Base-by-base conservation (phyloP, 129 eudicot species). In the Flaveria bidentis region DNA sequence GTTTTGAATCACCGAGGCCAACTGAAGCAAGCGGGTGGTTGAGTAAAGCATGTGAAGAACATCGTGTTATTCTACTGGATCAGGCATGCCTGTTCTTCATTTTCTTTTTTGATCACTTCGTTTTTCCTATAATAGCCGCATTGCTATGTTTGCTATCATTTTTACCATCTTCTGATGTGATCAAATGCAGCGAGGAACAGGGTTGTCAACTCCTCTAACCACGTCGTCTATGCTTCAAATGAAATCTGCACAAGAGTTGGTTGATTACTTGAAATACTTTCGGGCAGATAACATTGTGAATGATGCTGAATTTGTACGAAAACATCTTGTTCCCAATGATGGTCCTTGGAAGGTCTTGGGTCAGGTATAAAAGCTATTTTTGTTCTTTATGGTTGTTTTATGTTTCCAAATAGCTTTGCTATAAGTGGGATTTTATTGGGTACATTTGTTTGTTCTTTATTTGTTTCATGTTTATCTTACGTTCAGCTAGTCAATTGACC, bases 131-230 rank as follows among this genome's bases (percentile, higher is more conserved):
- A 58, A 3, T 6, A 5, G 26, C 45, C 14, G n/a, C 49, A 64
- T 47, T 20, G 39, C 17, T 20, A 25, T 50, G 17, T 66, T 2
- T 69, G 18, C 33, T 22, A 33, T 4, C 42, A 65, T 71, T 49
- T 52, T 53, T 77, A 66, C 45, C 58, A 65, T 81, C 56, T 9
- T 77, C 60, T 66, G 75, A 78, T 62, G 51, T 75, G 10, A 52
- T 74, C n/a, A 73, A 62, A 23, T 72, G 71, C 98, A 94, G 98
- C 79, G 98, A 73, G 98, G 98, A 79, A 94, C 98, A 77, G 98
- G 98, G 67, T 73, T 94, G 80, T 94, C 98, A 69, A 94, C 98
- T 82, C 97, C 98, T 70, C 76, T 94, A 63, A 88, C 98, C 62
- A 44, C 91, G 60, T 91, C 97, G 7, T 91, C 97, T 18, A 91